These are phyloP conservation scores for Effrenium voratum DNA, from an alignment of 73 alveolate species.

Conservation along the genomic window DNA sequence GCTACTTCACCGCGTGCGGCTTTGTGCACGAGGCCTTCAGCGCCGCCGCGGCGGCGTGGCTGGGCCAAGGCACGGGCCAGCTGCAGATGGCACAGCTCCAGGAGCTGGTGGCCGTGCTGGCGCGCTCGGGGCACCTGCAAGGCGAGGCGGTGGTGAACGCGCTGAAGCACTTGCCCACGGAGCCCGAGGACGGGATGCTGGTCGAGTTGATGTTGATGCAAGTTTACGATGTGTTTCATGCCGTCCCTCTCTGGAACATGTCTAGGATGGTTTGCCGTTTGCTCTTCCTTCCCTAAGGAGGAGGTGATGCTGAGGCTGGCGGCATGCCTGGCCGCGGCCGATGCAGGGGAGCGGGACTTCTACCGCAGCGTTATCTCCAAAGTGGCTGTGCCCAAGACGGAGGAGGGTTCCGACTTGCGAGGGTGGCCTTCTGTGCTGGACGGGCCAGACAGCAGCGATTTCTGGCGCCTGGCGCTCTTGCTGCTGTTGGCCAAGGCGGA, in stretches of 20 bases:
- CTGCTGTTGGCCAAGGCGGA: conserved; percentile 50
- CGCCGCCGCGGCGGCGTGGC: conserved; percentile 33
- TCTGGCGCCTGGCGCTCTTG: conserved; percentile 37
- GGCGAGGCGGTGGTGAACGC: conserved; percentile 1
- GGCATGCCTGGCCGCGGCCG: conserved; percentile 35
- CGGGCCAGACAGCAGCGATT: conserved; percentile 14
- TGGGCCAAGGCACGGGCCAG: not conserved
- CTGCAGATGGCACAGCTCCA: conserved; percentile 30
- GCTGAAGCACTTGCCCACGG: conserved; percentile 41
- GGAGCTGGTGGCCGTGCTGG: conserved; percentile 32
- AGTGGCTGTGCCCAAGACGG: conserved; percentile 44
- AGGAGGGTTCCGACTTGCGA: not conserved
- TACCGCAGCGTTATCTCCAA: conserved; percentile 15
- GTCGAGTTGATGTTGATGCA: not conserved
- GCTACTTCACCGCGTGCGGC: conserved; percentile 44
- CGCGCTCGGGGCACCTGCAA: not conserved
- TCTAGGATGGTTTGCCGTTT: not conserved
- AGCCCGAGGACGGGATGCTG: not conserved
- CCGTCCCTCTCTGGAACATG: not conserved
- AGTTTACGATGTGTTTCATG: not conserved
- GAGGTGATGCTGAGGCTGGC: not conserved
- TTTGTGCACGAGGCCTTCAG: not conserved
- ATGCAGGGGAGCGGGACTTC: conserved; percentile 9
- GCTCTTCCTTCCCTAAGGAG: not conserved
- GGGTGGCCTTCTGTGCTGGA: not conserved